Evolutionary conservation across 495 filamentous ascomycete genomes (phyloP), one percentile per base, ranked within the genome.

Genomic region (Aspergillus haitiensis): DNA sequence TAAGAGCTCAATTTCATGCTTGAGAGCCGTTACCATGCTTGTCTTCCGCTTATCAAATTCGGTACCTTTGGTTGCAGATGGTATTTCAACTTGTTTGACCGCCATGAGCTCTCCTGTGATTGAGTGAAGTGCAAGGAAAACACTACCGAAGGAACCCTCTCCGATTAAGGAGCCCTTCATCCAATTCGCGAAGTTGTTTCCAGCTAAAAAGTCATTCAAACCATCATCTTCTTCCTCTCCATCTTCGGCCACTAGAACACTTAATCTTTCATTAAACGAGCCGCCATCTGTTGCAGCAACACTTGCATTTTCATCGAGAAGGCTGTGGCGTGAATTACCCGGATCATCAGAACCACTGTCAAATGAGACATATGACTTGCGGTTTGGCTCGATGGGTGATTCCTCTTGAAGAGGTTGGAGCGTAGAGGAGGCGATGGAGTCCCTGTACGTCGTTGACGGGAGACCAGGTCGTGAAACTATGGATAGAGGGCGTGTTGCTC

Each of bases 91-190:
- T 74, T 98, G 94, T 78, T 99, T 99, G 39, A 99, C 94, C 42
- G 94, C 94, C 81, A 99, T 92, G 42, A 99, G 87, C 70, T 97
- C 95, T 66, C 93, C 94, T 31, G 95, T 99, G 56, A 99, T 88
- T 55, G 94, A 88, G 67, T 98, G 96, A n/a, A 99, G 81, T 55
- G 94, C 95, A 40, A 99, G 81, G 77, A 92, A 99, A 51, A 99
- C 94, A 64, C 90, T 93, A 66, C 94, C 94, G 67, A 99, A 99
- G 47, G 92, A 96, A 59, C 94, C 94, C 72, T 97, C 92, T 47
- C 94, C 94, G 65, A 99, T 99, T 49, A 98, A 76, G 12, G 92
- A 91, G 67, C 94, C 94, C 75, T 97, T 96, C 92, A 99, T 99
- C 92, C 96, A 99, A 69, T 93, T 92, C 75, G 95, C 91, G 84